Evolutionary conservation across 345 rosid species (phyloP), one percentile per base, ranked within the genome.

Genomic region (Salix brachista): DNA sequence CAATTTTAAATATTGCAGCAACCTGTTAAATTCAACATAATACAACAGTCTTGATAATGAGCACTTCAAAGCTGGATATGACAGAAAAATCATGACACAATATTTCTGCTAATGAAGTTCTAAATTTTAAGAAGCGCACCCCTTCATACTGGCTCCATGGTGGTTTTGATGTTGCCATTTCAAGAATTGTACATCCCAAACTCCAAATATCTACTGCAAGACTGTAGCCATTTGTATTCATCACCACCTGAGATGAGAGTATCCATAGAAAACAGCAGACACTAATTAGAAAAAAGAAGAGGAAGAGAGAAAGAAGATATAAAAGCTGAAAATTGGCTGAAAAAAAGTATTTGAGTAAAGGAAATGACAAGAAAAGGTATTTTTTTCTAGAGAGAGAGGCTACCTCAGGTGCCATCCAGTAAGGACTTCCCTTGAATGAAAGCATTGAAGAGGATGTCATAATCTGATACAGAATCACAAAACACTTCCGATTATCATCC

Each of bases 351-450:
- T 30, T 14, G 67, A 8, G 25, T 1, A 37, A 26, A 46, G 17
- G 14, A 60, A 60, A 23, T 14, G 14, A 39, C 60, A 54, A 19
- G 23, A 23, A 19, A 10, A 58, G 28, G 64, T 58, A 23, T 10
- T 58, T 58, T 30, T 56, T 58, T 23, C 14, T 9, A 3, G 62
- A 58, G 28, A 58, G 5, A 56, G 0, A 56, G 61, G 54, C 42
- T 87, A 95, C 99, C 99, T 95, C 98, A 19, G 99, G 99, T 39
- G 99, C 99, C 98, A 95, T 95, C 99, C 99, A 95, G 78, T 90
- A 95, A 65, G 99, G 99, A 85, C 99, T 95, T 76, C 99, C 99
- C 79, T 89, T 93, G 88, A 95, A 95, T 12, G 99, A 95, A 83
- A 95, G 97, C 97, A 93, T 93, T 67, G 97, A 87, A 71, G 93